Evolutionary conservation across 257 asterid species (phyloP).

Genomic region (Plantago elongata): DNA sequence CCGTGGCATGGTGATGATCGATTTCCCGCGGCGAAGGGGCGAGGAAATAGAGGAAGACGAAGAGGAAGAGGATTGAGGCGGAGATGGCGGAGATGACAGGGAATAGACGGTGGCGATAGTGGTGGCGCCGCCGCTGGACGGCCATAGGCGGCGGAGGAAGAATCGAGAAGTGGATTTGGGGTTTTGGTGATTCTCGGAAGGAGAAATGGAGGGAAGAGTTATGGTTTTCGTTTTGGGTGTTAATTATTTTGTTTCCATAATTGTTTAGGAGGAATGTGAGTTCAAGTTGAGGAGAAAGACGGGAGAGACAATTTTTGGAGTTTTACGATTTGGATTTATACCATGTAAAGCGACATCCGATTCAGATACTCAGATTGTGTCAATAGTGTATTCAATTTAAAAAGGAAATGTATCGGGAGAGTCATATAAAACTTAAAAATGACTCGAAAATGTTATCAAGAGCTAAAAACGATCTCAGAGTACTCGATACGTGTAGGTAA

Average conservation of each 20-base stretch:
- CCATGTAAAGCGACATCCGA: slow-evolving; percentile 26
- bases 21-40: slow-evolving; percentile 66
- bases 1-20: slow-evolving; percentile 38
- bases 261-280: no score
- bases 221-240: slow-evolving; percentile 17
- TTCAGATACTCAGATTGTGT: slow-evolving; percentile 18
- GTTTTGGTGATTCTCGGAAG: no score
- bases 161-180: no score
- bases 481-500: no score
- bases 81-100: slow-evolving; percentile 49
- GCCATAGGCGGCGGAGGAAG: slow-evolving; percentile 49
- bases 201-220: slow-evolving; percentile 35
- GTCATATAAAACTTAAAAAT: no score
- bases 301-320: slow-evolving; percentile 19
- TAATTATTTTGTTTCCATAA: no score
- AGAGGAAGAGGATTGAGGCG: slow-evolving; percentile 52
- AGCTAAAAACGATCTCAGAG: no score
- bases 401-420: no score
- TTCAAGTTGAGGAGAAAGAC: no score
- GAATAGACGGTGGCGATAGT: slow-evolving; percentile 45
- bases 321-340: slow-evolving; percentile 27
- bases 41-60: slow-evolving; percentile 48
- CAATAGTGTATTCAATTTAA: background rate
- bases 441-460: no score
- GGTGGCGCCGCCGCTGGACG: slow-evolving; percentile 76